Percentiles rank a stretch among this genome's conserved stretches.
These are phyloP conservation scores for Scleromitrula shiraiana DNA, from an alignment of 2,329 filamentous ascomycete species.

Conservation along the genomic window DNA sequence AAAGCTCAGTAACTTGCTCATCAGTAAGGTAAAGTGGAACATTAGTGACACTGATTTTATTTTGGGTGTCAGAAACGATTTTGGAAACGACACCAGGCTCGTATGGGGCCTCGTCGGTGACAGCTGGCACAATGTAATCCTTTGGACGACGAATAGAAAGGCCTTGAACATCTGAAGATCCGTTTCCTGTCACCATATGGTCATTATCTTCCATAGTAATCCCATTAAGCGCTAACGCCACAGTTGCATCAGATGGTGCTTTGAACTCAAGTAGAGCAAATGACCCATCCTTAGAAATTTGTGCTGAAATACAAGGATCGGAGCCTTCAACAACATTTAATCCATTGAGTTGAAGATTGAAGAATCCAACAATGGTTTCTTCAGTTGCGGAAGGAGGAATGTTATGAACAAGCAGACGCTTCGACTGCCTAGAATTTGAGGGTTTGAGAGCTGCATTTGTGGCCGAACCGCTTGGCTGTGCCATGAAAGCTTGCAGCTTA, in stretches of 20 bases:
- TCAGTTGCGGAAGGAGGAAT: slow-evolving; percentile 66
- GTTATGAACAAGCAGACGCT: slow-evolving; percentile 83
- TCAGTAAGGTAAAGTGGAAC: slow-evolving; percentile 83
- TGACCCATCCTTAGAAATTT: slow-evolving; percentile 67
- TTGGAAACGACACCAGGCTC: slow-evolving; percentile 71
- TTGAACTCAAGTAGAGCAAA: slow-evolving; percentile 93
- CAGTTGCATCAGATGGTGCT: slow-evolving; percentile 76
- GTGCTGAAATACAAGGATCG: slow-evolving; percentile 78
- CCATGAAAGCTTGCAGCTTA: slow-evolving; percentile 92
- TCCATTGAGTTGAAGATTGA: slow-evolving; percentile 96
- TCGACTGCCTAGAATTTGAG: slow-evolving; percentile 86
- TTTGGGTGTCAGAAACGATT: slow-evolving; percentile 80
- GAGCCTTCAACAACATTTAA: slow-evolving; percentile 78
- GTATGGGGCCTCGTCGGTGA: slow-evolving; percentile 63
- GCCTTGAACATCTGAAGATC: slow-evolving; percentile 44
- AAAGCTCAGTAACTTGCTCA: slow-evolving; percentile 82
- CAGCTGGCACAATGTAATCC: slow-evolving; percentile 89
- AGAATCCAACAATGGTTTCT: slow-evolving; percentile 72
- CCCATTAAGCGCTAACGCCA: slow-evolving; percentile 83
- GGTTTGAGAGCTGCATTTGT: slow-evolving; percentile 75
- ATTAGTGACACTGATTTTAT: slow-evolving; percentile 91
- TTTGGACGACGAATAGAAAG: slow-evolving; percentile 81
- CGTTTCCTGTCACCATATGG: slow-evolving; percentile 37
- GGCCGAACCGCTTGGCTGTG: slow-evolving; percentile 66
- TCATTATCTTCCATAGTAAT: slow-evolving; percentile 77